Evolutionary conservation across 1,284 basidiomycete species (phyloP), one percentile per base, ranked within the genome.

Genomic region (Trametes pubescens): DNA sequence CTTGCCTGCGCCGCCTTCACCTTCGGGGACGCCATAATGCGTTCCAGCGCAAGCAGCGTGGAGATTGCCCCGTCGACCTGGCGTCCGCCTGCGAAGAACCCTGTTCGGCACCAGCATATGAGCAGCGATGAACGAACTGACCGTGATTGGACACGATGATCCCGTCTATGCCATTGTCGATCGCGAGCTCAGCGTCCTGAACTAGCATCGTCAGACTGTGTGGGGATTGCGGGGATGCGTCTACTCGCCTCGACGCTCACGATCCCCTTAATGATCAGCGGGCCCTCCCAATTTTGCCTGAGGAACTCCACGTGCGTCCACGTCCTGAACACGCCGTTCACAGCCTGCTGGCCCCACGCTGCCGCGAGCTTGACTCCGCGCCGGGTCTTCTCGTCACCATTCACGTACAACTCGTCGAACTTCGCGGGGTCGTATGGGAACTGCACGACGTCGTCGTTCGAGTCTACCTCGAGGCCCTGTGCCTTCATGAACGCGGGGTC

Each of bases 101-200:
- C 10, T 8, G 14, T n/a, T 67, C 24, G 58, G 51, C 14, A 26
- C 55, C 13, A 37, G 32, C 24, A 18, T 14, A 21, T 14, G n/a
- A n/a, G 2, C 1, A 3, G 26, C 26, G 32, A 11, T 3, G 13
- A 2, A 2, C 18, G 4, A n/a, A 21, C 35, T 22, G 1, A 49
- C 90, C 93, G 71, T 95, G 93, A 72, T 95, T 95, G 7, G 89
- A 91, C 10, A 95, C 89, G 32, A 94, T 76, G 65, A 95, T 90
- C 1, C 89, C 93, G 66, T 95, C 86, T 11, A 87, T 81, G 1
- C 86, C 87, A n/a, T 82, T 72, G 22, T 89, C 85, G 10, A 92
- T 71, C 0, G 90, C 90, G 65, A 82, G 84, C 68, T 88, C 84
- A 1, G 92, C 91, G 71, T 94, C 92, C 80, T 91, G 65, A 7